These are phyloP conservation scores for Solanum sitiens DNA, from an alignment of 257 asterid genomes.

Conservation along the genomic window DNA sequence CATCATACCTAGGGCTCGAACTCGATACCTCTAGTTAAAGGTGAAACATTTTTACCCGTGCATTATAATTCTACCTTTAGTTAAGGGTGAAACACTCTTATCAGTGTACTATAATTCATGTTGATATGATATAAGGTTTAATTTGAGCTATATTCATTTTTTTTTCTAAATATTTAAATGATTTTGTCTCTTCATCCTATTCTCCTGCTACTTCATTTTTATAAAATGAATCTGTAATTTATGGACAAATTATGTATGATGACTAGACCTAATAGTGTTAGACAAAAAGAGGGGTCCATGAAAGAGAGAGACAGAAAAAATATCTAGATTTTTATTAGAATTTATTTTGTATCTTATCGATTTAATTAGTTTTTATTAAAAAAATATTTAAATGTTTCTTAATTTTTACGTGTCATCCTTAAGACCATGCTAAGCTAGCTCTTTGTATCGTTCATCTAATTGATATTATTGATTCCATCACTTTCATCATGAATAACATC, in stretches of 20 bases:
- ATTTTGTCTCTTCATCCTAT: neutral
- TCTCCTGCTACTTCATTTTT: neutral
- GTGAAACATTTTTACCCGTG: too few relatives aligned
- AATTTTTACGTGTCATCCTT: neutral
- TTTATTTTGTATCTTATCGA: neutral
- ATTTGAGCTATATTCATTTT: neutral
- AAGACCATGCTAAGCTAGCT: neutral
- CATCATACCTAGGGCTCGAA: too few relatives aligned
- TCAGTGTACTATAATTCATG: too few relatives aligned
- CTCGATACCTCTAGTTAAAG: too few relatives aligned
- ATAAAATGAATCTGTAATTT: too few relatives aligned
- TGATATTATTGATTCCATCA: neutral
- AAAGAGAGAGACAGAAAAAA: neutral
- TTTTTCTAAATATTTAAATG: neutral
- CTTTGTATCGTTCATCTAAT: neutral
- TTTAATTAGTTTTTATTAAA: neutral
- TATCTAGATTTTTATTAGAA: neutral
- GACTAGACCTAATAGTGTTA: neutral
- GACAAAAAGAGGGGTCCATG: neutral
- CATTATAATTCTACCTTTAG: too few relatives aligned
- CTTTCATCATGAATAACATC: neutral
- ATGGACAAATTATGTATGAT: neutral
- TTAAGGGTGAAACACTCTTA: too few relatives aligned
- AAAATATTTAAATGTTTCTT: neutral
- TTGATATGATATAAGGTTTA: too few relatives aligned